Evolutionary conservation across 768 basidiomycete species (phyloP).

Genomic region (Phanerodontia chrysosporium): DNA sequence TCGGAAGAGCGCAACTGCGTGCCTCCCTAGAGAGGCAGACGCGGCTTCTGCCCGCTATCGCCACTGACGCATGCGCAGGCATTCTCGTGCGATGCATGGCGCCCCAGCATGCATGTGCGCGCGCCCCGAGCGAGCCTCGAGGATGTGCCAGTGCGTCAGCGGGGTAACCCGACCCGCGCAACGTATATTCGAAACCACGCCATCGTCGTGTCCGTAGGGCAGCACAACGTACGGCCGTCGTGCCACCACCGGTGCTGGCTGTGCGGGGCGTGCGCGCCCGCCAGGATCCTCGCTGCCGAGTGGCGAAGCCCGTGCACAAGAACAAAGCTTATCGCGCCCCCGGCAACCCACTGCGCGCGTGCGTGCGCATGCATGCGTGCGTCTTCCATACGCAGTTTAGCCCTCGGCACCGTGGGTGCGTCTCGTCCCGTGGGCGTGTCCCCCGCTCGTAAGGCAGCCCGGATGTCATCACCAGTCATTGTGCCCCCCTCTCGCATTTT

Average conservation of each 20-base stretch:
- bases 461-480: too few species aligned
- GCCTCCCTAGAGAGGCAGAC: not conserved
- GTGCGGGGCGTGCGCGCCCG: not conserved
- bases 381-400: not conserved
- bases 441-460: too few species aligned
- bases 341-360: not conserved
- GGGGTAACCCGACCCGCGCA: too few species aligned
- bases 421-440: too few species aligned
- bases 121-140: not conserved
- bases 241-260: not conserved
- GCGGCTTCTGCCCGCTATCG: not conserved
- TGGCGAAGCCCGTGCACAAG: not conserved
- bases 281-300: not conserved
- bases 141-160: too few species aligned
- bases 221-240: not conserved
- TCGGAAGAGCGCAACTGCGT: not conserved
- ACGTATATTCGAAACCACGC: too few species aligned
- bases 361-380: not conserved
- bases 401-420: not conserved
- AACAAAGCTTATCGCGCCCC: not conserved
- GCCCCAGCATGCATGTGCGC: too few species aligned
- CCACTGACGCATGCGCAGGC: not conserved
- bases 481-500: too few species aligned
- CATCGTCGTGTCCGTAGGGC: not conserved
- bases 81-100: not conserved